Percentiles rank a stretch among this genome's conserved stretches.
These are phyloP conservation scores for Ceratocystis cacaofunesta DNA, from an alignment of 2,329 filamentous ascomycete species.

Conservation along the genomic window DNA sequence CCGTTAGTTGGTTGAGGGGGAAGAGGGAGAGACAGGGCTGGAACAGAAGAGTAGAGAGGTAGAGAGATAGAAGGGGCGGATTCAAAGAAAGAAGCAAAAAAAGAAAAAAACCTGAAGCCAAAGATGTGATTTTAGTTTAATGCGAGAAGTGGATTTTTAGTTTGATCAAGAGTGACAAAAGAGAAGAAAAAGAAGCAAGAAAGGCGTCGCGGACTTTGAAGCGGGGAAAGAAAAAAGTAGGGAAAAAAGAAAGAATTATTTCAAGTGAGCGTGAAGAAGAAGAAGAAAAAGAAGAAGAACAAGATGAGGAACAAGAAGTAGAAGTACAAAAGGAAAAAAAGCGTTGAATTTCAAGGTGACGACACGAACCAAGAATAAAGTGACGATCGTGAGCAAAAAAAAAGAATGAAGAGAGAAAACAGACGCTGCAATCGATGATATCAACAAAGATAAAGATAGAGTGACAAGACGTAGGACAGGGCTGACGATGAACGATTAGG, in stretches of 20 bases:
- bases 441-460: too few species aligned
- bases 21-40: background rate
- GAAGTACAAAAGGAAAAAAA: background rate
- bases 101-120: background rate
- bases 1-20: too few species aligned
- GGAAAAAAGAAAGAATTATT: background rate
- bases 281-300: background rate
- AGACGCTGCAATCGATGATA: too few species aligned
- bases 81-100: background rate
- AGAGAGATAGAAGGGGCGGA: background rate
- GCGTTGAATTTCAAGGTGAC: background rate
- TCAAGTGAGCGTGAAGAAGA: background rate
- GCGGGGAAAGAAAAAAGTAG: background rate
- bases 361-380: background rate
- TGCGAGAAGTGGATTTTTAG: background rate
- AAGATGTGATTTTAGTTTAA: background rate
- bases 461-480: too few species aligned
- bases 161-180: background rate
- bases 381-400: background rate
- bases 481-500: too few species aligned
- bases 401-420: too few species aligned
- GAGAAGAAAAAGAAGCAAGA: background rate
- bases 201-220: background rate
- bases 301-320: background rate
- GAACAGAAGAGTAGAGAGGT: background rate